Evolutionary conservation across 768 basidiomycete species (phyloP).

Genomic region (Phylloporus arenicola): DNA sequence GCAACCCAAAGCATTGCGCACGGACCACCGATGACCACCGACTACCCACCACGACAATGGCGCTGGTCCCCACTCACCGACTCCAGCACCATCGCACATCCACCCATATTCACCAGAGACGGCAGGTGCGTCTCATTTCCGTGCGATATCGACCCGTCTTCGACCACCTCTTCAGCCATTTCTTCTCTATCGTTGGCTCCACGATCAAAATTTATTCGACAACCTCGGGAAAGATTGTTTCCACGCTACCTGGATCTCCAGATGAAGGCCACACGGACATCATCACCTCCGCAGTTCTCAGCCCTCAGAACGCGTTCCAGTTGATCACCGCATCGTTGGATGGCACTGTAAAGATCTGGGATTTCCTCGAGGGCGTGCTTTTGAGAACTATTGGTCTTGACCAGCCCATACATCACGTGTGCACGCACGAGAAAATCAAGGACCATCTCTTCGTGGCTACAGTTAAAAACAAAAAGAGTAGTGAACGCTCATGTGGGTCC

Average conservation of each 20-base stretch:
- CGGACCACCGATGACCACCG: slow-evolving; percentile 9
- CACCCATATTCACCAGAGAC: slow-evolving; percentile 83
- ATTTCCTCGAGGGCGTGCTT: slow-evolving; percentile 80
- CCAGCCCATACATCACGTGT: slow-evolving; percentile 66
- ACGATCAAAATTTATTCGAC: slow-evolving; percentile 84
- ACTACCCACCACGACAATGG: slow-evolving; percentile 28
- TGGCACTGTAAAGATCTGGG: slow-evolving; percentile 88
- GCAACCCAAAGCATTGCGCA: slow-evolving; percentile 10
- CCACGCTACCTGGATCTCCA: slow-evolving; percentile 63
- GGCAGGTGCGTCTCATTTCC: slow-evolving; percentile 54
- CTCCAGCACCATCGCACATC: slow-evolving; percentile 53
- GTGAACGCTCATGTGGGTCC: slow-evolving; percentile 23
- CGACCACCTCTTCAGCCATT: slow-evolving; percentile 53
- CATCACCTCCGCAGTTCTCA: slow-evolving; percentile 72
- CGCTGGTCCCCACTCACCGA: slow-evolving; percentile 71
- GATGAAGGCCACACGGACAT: slow-evolving; percentile 38
- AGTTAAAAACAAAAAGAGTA: slow-evolving; percentile 45
- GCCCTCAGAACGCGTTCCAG: slow-evolving; percentile 85
- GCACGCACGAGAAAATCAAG: slow-evolving; percentile 63
- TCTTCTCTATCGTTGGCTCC: slow-evolving; percentile 80
- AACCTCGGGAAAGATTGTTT: slow-evolving; percentile 70
- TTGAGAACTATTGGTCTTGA: slow-evolving; percentile 68
- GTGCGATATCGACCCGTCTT: slow-evolving; percentile 9
- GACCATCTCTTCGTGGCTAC: slow-evolving; percentile 68
- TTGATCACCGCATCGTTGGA: slow-evolving; percentile 80